Evolutionary conservation across 352 stramenopile species (phyloP).

Genomic region (Pythium rishiriense): DNA sequence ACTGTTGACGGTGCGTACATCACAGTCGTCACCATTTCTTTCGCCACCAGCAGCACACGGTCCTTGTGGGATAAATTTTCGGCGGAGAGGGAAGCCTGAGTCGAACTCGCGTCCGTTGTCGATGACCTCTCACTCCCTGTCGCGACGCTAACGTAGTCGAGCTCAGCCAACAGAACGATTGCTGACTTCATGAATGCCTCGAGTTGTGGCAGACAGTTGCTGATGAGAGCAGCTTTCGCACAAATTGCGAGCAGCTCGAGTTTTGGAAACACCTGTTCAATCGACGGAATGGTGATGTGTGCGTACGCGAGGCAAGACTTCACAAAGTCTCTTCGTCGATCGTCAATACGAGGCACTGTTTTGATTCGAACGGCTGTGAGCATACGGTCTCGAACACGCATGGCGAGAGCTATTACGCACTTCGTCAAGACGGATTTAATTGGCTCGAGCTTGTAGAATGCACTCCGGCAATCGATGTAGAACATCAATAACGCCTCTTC

Average conservation of each 20-base stretch:
- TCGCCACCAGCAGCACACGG: slow-evolving; percentile 32
- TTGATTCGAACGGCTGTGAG: slow-evolving; percentile 19
- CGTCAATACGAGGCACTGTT: slow-evolving; percentile 14
- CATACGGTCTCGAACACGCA: slow-evolving; percentile 52
- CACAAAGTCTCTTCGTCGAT: slow-evolving; percentile 68
- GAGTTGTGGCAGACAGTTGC: slow-evolving; percentile 82
- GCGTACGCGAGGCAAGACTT: slow-evolving; percentile 90
- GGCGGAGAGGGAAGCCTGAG: background rate
- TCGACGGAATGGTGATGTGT: slow-evolving; percentile 89
- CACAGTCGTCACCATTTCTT: slow-evolving; percentile 59
- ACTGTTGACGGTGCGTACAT: slow-evolving; percentile 77
- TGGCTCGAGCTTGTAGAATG: slow-evolving; percentile 86
- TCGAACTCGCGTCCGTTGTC: background rate
- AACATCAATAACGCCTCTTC: slow-evolving; percentile 83
- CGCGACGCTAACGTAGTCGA: slow-evolving; percentile 36
- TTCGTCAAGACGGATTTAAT: slow-evolving; percentile 65
- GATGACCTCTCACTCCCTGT: background rate
- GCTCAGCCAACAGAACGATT: slow-evolving; percentile 75
- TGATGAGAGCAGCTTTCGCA: slow-evolving; percentile 69
- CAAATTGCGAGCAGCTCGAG: slow-evolving; percentile 67
- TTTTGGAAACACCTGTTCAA: slow-evolving; percentile 46
- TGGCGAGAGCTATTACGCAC: slow-evolving; percentile 59
- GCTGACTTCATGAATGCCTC: slow-evolving; percentile 82
- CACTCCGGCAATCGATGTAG: slow-evolving; percentile 85
- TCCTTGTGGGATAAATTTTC: background rate